Evolutionary conservation across 108 stramenopile species (phyloP).

Genomic region (Fistulifera solaris): DNA sequence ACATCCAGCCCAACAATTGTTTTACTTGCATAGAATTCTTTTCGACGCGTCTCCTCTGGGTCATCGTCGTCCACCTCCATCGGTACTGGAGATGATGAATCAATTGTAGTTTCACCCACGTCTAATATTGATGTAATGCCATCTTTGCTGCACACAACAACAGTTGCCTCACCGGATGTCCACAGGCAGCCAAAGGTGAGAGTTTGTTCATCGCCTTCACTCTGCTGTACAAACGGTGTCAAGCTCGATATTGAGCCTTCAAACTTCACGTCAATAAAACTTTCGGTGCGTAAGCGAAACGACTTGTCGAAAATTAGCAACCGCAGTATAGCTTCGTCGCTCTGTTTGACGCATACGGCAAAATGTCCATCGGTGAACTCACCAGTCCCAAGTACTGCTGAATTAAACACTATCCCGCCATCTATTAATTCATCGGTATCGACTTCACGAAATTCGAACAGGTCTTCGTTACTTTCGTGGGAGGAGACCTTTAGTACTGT

Average conservation of each 20-base stretch:
- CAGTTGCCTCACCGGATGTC: constrained; percentile 38
- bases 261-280: not conserved
- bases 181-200: constrained; percentile 49
- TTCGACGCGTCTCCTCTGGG: not conserved
- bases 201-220: not conserved
- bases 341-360: not conserved
- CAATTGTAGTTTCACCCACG: not conserved
- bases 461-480: not conserved
- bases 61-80: constrained; percentile 28
- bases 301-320: too few species aligned
- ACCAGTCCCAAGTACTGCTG: not conserved
- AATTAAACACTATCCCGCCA: not conserved
- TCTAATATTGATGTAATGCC: constrained; percentile 9
- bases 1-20: constrained; percentile 47
- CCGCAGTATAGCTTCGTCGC: too few species aligned
- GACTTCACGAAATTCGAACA: not conserved
- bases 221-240: constrained; percentile 6
- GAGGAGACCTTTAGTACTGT: constrained; percentile 8
- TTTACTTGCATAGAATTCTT: constrained; percentile 30
- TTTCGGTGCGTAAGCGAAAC: not conserved
- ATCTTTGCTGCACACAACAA: constrained; percentile 15
- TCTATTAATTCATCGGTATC: not conserved
- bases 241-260: not conserved
- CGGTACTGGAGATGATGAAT: constrained; percentile 18
- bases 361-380: constrained; percentile 2